Evolutionary conservation across 2,329 filamentous ascomycete species (phyloP).

Genomic region (Aspergillus caelatus): DNA sequence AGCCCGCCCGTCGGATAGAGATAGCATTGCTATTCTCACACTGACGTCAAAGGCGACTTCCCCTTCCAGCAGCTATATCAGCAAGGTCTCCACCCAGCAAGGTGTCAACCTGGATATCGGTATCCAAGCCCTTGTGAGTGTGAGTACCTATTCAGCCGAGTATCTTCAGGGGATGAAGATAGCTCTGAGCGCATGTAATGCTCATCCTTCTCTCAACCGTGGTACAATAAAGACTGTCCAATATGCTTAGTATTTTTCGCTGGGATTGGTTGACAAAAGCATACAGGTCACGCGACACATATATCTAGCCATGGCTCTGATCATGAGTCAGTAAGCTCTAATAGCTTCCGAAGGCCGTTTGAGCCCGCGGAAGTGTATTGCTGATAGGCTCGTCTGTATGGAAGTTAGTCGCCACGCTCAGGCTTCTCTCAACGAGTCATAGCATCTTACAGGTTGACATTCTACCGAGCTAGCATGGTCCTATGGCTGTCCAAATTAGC

Average conservation of each 20-base stretch:
- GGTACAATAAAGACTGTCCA: background rate
- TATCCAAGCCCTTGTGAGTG: background rate
- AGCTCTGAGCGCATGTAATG: background rate
- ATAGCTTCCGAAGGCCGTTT: too few species aligned
- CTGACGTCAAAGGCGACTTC: background rate
- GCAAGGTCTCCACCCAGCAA: background rate
- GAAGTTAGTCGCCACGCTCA: background rate
- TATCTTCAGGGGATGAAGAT: background rate
- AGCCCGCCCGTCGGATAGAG: too few species aligned
- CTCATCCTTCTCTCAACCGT: background rate
- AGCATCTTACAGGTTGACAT: background rate
- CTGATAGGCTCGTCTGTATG: background rate
- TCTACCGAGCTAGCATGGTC: background rate
- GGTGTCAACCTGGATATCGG: background rate
- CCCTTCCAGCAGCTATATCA: background rate
- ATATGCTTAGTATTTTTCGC: background rate
- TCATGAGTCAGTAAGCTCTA: background rate
- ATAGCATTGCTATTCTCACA: too few species aligned
- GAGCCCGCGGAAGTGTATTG: background rate
- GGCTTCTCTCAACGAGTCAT: background rate
- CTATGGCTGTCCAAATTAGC: background rate
- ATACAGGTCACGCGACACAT: background rate
- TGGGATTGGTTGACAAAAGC: background rate
- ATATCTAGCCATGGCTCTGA: background rate
- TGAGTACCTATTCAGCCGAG: background rate